Evolutionary conservation across 306 rosid species (phyloP).

Genomic region (Aeschynomene evenia): DNA sequence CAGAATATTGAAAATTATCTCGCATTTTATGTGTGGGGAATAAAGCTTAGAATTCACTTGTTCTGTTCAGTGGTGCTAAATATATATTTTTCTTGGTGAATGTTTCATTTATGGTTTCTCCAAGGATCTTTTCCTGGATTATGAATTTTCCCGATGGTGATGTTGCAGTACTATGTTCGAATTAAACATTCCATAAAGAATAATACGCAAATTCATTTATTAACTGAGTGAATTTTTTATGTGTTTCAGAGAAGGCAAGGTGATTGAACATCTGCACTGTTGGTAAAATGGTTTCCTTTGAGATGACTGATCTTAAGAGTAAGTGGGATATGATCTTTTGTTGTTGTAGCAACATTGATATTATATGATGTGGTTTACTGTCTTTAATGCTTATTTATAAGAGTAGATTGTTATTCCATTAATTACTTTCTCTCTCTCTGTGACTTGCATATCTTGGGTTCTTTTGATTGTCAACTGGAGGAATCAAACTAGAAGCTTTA

Average conservation of each 20-base stretch:
- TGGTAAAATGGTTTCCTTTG: slow-evolving; percentile 81
- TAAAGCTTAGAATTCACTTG: not conserved
- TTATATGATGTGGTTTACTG: not conserved
- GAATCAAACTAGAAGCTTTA: not conserved
- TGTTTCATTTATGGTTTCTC: not conserved
- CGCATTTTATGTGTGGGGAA: slow-evolving; percentile 20
- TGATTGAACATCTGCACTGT: slow-evolving; percentile 28
- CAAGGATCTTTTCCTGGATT: not conserved
- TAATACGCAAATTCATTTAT: slow-evolving; percentile 10
- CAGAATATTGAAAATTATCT: slow-evolving; percentile 17
- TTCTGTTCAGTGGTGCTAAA: slow-evolving; percentile 6
- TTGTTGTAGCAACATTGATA: not conserved
- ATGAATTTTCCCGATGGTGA: not conserved
- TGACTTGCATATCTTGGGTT: slow-evolving; percentile 10
- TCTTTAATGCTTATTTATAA: not conserved
- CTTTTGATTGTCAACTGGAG: not conserved
- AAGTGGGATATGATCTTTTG: slow-evolving; percentile 33
- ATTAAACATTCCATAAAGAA: not conserved
- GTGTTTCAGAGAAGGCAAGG: slow-evolving; percentile 45
- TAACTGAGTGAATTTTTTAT: slow-evolving; percentile 22
- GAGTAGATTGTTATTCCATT: not conserved
- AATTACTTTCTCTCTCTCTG: not conserved
- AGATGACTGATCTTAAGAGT: slow-evolving; percentile 98
- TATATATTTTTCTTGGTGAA: not conserved
- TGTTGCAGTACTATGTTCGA: not conserved